phyloP scores from a whole-genome alignment of 2,329 filamentous ascomycete genomes.

The Sclerotinia subarctica region DNA sequence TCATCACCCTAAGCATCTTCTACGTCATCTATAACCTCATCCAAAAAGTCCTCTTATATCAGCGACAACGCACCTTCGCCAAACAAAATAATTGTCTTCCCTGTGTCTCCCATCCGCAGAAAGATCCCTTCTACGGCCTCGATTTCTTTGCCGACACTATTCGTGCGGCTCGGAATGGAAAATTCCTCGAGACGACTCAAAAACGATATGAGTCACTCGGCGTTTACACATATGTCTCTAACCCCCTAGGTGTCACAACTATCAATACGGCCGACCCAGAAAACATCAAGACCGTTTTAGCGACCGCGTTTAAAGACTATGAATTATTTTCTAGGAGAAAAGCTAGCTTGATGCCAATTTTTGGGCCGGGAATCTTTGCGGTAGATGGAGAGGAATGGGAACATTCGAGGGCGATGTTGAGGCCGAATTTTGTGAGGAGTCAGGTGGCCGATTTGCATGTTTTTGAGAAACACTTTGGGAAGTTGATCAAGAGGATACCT shows the following conservation, averaged over 20 bases:
- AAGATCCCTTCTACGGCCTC: slow-evolving; percentile 53
- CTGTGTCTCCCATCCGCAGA: slow-evolving; percentile 47
- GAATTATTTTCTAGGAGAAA: slow-evolving; percentile 47
- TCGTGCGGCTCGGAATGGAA: slow-evolving; percentile 40
- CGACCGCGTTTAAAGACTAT: slow-evolving; percentile 55
- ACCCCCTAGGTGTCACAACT: slow-evolving; percentile 36
- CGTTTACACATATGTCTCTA: slow-evolving; percentile 17
- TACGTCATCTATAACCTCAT: slow-evolving; percentile 24
- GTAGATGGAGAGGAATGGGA: slow-evolving; percentile 53
- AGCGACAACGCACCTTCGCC: slow-evolving; percentile 19
- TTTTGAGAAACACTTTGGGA: slow-evolving; percentile 58
- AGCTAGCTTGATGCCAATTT: slow-evolving; percentile 44
- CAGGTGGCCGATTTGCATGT: slow-evolving; percentile 50
- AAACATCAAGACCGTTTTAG: slow-evolving; percentile 56
- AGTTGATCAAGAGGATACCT: slow-evolving; percentile 58
- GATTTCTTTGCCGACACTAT: slow-evolving; percentile 46
- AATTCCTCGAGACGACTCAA: slow-evolving; percentile 39
- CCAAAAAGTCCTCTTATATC: slow-evolving; percentile 5
- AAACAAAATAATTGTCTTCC: slow-evolving; percentile 46
- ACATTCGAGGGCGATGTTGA: slow-evolving; percentile 50
- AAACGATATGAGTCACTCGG: slow-evolving; percentile 37
- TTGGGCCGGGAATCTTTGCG: slow-evolving; percentile 57
- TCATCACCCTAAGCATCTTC: slow-evolving; percentile 9
- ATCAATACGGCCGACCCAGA: slow-evolving; percentile 52
- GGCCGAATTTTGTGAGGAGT: slow-evolving; percentile 52